Percentiles rank a stretch among this genome's conserved stretches.
These are phyloP conservation scores for Meira miltonrushii DNA, from an alignment of 1,284 basidiomycete genomes.

Conservation along the genomic window DNA sequence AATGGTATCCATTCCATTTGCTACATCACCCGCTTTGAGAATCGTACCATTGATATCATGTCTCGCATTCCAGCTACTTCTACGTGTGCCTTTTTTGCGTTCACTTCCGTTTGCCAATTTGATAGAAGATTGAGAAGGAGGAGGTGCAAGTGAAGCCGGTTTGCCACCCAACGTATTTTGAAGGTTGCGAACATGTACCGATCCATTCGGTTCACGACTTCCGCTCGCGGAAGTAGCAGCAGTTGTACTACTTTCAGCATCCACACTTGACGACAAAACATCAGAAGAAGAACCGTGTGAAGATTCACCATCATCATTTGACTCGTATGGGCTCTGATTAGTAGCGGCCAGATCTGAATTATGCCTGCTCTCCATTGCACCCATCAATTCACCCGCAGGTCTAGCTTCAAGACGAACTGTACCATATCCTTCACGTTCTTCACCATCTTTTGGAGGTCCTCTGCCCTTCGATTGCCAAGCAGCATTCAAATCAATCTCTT, in stretches of 20 bases:
- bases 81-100: constrained; percentile 16
- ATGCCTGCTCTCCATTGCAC: constrained; percentile 25
- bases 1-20: constrained; percentile 67
- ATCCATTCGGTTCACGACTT: constrained; percentile 16
- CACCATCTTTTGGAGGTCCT: constrained; percentile 44
- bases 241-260: neutral
- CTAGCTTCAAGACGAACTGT: constrained; percentile 32
- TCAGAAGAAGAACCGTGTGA: neutral
- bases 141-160: constrained; percentile 1
- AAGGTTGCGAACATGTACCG: constrained; percentile 34
- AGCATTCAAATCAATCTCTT: constrained; percentile 19
- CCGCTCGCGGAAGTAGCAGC: neutral
- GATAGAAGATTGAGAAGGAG: neutral
- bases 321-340: neutral
- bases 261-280: neutral
- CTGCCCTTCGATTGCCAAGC: constrained; percentile 38
- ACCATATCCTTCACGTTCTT: constrained; percentile 49
- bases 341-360: no score
- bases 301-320: neutral
- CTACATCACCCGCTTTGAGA: constrained; percentile 69
- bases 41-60: constrained; percentile 68
- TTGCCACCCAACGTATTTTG: constrained; percentile 21
- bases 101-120: neutral
- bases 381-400: constrained; percentile 32
- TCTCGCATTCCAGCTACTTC: constrained; percentile 57